These are phyloP conservation scores for Penicillium fuscoglaucum DNA, from an alignment of 2,329 filamentous ascomycete genomes.

Conservation along the genomic window DNA sequence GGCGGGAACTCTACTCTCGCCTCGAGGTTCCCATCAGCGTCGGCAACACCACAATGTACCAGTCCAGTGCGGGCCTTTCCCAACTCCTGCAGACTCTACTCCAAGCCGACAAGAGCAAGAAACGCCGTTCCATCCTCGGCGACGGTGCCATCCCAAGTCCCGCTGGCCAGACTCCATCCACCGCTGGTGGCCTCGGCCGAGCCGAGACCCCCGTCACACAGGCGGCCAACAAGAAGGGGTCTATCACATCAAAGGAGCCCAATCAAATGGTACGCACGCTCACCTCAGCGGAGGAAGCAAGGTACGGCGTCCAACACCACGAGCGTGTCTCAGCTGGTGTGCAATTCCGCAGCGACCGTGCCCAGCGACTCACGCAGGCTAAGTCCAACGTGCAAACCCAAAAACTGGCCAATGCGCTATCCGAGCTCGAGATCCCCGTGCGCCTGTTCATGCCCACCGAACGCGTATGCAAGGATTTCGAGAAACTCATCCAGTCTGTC, in stretches of 20 bases:
- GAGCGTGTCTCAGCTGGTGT: conserved; percentile 84
- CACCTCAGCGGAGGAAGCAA: conserved; percentile 69
- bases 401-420: conserved; percentile 49
- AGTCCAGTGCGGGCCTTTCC: conserved; percentile 76
- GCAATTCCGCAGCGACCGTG: conserved; percentile 73
- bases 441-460: conserved; percentile 53
- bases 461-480: conserved; percentile 52
- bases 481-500: conserved; percentile 49
- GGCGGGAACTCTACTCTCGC: conserved; percentile 80
- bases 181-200: conserved; percentile 40
- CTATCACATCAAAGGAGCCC: conserved; percentile 35
- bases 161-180: conserved; percentile 55
- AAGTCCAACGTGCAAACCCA: conserved; percentile 53
- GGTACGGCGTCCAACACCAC: conserved; percentile 81
- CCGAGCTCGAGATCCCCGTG: conserved; percentile 49
- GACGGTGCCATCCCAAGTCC: conserved; percentile 54
- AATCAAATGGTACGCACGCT: conserved; percentile 67
- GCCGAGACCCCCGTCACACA: conserved; percentile 40
- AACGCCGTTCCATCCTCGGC: conserved; percentile 71
- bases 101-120: conserved; percentile 82
- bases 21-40: conserved; percentile 78
- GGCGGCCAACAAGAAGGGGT: conserved; percentile 38
- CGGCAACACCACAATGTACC: conserved; percentile 72
- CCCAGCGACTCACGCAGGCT: conserved; percentile 51
- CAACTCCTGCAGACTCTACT: conserved; percentile 80